These are phyloP conservation scores for Torulaspora microellipsoides DNA, from an alignment of 805 yeast genomes.

Conservation along the genomic window DNA sequence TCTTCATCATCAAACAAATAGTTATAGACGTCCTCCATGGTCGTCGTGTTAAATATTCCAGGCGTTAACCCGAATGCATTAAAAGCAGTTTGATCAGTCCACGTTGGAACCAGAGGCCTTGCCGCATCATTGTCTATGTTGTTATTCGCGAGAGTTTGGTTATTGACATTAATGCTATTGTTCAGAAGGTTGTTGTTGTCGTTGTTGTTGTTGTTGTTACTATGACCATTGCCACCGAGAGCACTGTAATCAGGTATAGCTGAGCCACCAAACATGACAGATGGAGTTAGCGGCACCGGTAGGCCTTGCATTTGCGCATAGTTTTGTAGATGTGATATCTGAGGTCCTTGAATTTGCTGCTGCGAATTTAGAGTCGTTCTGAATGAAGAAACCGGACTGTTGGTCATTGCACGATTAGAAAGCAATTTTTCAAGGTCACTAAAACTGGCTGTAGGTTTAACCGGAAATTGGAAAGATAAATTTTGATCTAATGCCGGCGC, in stretches of 20 bases:
- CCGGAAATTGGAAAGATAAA: no score
- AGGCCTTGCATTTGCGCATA: background rate
- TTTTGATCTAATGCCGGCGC: no score
- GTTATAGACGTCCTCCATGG: constrained; percentile 32
- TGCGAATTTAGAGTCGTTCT: no score
- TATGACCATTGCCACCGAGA: background rate
- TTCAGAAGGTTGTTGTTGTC: background rate
- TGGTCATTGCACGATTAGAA: no score
- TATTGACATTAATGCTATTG: background rate
- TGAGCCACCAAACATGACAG: background rate
- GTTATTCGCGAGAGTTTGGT: background rate
- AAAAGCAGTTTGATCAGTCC: constrained; percentile 20
- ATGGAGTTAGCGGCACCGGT: background rate
- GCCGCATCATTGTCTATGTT: background rate
- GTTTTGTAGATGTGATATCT: no score
- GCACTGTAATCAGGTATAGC: background rate
- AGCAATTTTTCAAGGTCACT: no score
- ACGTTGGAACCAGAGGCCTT: background rate
- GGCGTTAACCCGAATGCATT: constrained; percentile 18
- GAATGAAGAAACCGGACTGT: no score
- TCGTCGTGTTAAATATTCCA: constrained; percentile 30
- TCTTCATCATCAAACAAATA: constrained; percentile 16
- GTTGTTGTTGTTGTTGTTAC: background rate
- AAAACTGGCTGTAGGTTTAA: no score
- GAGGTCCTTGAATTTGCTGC: no score